Evolutionary conservation across 495 filamentous ascomycete genomes (phyloP), one percentile per base, ranked within the genome.

Genomic region (Xylaria bambusicola): DNA sequence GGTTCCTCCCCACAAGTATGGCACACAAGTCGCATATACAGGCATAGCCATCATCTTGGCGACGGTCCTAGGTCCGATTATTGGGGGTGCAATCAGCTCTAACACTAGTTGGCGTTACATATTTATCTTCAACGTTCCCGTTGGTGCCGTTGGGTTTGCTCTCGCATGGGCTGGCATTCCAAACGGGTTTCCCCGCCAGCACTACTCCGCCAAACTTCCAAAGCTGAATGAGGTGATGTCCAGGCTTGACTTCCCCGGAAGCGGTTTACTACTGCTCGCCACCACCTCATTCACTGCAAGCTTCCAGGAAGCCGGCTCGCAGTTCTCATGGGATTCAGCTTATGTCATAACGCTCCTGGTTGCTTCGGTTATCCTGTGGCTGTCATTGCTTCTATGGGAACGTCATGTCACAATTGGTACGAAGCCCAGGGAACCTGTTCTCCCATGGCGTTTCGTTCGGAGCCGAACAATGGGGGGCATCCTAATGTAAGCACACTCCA

Each of bases 41-140:
- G 77, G 79, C 21, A 66, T 75, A 17, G 75, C 78, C 13, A 75
- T 78, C 45, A 75, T 72, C n/a, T 50, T 82, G 8, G 73, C 75
- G 7, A 74, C 72, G 49, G 61, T 77, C 3, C 57, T 77, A 0
- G 77, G 77, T 3, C 77, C 76, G 7, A 60, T 81, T 13, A 52
- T 82, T 1, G 80, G 79, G 8, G 81, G 78, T 26, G 69, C 64
- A 1, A 79, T 82, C 12, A 55, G 58, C 7, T 49, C 60, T 17
- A 44, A 69, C 17, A 62, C 63, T 0, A 67, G 66, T 0, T 77
- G 71, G 76, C 51, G 73, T 56, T 78, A 72, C 72, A 67, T 78
- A 15, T 77, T 77, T 49, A 63, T 65, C 1, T 52, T 78, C 3
- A 77, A 78, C 73, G 75, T 12, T 18, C 75, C 73, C 0, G 58